Percentiles rank a stretch among this genome's conserved stretches.
Evolutionary conservation across 495 filamentous ascomycete species (phyloP).

Genomic region (Podospora conica): DNA sequence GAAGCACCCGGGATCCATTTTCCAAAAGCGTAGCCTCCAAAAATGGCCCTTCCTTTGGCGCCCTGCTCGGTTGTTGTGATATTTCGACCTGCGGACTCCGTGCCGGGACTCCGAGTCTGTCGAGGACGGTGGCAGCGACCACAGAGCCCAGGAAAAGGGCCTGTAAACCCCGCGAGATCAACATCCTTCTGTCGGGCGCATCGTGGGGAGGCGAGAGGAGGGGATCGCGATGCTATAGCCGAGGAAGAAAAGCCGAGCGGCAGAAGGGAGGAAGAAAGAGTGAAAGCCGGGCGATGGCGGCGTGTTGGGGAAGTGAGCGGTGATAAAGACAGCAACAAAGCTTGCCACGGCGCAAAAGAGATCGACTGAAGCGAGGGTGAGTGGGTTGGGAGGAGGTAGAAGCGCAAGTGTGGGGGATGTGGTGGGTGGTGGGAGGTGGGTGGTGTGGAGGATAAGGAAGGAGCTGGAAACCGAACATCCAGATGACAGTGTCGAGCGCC

Average conservation of each 20-base stretch:
- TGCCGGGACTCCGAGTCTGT: not conserved
- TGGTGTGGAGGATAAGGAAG: conserved; percentile 13
- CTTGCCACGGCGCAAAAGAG: conserved; percentile 5
- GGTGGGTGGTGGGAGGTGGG: conserved; percentile 8
- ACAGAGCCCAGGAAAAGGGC: conserved; percentile 14
- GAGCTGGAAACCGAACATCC: not conserved
- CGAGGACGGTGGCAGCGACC: not conserved
- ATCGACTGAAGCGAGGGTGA: conserved; percentile 7
- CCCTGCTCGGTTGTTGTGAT: not conserved
- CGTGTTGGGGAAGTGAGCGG: conserved; percentile 10
- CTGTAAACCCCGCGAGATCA: conserved; percentile 18
- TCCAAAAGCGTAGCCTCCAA: not conserved
- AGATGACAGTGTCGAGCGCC: not conserved
- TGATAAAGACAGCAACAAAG: conserved; percentile 5
- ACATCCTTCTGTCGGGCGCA: conserved; percentile 18
- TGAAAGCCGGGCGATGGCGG: conserved; percentile 12
- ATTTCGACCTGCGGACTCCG: not conserved
- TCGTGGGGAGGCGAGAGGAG: conserved; percentile 6
- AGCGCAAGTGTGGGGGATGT: not conserved
- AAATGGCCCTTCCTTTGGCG: not conserved
- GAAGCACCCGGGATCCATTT: not conserved
- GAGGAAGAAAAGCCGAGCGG: not conserved
- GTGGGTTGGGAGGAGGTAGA: conserved; percentile 7
- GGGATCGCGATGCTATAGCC: not conserved
- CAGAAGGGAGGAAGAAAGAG: conserved; percentile 8